These are phyloP conservation scores for Phlebiopsis flavidoalba DNA, from an alignment of 768 basidiomycete genomes.

Conservation along the genomic window DNA sequence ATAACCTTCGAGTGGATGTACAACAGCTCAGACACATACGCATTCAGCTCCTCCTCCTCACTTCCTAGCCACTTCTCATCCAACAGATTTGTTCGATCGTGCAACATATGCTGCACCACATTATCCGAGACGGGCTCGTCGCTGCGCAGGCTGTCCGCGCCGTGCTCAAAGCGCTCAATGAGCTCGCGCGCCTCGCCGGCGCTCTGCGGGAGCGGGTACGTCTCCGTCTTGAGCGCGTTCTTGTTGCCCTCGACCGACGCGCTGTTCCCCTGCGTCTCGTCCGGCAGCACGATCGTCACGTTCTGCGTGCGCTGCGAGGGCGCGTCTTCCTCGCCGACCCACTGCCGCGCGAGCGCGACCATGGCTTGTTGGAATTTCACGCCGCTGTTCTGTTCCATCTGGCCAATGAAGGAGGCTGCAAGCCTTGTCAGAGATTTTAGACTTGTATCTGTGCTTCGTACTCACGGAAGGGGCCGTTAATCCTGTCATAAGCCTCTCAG, in stretches of 20 bases:
- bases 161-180: conserved; percentile 67
- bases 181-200: conserved; percentile 65
- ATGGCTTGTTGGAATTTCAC: conserved; percentile 83
- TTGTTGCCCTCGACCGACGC: conserved; percentile 29
- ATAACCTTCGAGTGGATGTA: conserved; percentile 90
- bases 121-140: conserved; percentile 68
- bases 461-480: conserved; percentile 70
- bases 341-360: conserved; percentile 75
- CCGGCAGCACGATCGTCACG: conserved; percentile 54
- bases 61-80: conserved; percentile 85
- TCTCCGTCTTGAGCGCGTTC: conserved; percentile 48
- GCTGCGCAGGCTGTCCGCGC: conserved; percentile 46
- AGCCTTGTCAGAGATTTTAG: neutral
- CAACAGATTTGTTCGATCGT: conserved; percentile 52
- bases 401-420: conserved; percentile 46
- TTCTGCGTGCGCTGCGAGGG: conserved; percentile 38
- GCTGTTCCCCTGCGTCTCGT: conserved; percentile 44
- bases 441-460: too few species aligned
- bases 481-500: conserved; percentile 86
- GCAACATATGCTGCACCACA: conserved; percentile 76
- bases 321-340: conserved; percentile 51
- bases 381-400: conserved; percentile 71
- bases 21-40: conserved; percentile 74
- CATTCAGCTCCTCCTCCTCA: conserved; percentile 75
- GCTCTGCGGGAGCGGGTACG: conserved; percentile 60